Conservation (phyloP, 2,329 filamentous ascomycete species). For the Ascochyta viciae-villosae region DNA sequence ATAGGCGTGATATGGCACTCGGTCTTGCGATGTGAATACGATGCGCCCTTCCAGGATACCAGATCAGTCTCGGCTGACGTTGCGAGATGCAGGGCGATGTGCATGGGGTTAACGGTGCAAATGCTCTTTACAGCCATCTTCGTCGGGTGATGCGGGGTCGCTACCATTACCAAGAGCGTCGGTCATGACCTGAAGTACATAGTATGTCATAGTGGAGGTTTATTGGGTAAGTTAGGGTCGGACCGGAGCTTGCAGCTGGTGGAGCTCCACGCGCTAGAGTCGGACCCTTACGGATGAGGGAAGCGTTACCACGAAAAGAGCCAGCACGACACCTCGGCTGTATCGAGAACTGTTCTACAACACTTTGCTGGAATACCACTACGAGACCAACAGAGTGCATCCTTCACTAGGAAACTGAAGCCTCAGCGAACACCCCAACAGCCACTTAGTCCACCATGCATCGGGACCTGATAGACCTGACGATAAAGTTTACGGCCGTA, state of each 20-base stretch:
- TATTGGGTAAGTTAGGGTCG: not conserved
- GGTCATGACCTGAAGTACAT: not conserved
- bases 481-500: too few species aligned
- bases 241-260: not conserved
- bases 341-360: too few species aligned
- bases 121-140: not conserved
- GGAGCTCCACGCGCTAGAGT: constrained; percentile 5
- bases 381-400: too few species aligned
- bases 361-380: too few species aligned
- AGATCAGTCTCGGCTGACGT: not conserved
- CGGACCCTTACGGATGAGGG: not conserved
- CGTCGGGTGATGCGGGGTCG: constrained; percentile 2
- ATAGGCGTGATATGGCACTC: not conserved
- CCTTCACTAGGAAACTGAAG: too few species aligned
- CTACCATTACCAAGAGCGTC: not conserved
- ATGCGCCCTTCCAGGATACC: not conserved
- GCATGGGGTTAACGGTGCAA: not conserved
- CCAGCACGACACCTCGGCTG: not conserved
- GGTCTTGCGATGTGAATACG: not conserved
- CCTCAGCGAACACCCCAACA: too few species aligned
- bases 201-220: constrained; percentile 11
- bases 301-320: constrained; percentile 2
- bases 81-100: not conserved
- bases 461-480: too few species aligned
- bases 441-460: too few species aligned